These are phyloP conservation scores for Stemphylium lycopersici DNA, from an alignment of 2,329 filamentous ascomycete species.

Conservation along the genomic window DNA sequence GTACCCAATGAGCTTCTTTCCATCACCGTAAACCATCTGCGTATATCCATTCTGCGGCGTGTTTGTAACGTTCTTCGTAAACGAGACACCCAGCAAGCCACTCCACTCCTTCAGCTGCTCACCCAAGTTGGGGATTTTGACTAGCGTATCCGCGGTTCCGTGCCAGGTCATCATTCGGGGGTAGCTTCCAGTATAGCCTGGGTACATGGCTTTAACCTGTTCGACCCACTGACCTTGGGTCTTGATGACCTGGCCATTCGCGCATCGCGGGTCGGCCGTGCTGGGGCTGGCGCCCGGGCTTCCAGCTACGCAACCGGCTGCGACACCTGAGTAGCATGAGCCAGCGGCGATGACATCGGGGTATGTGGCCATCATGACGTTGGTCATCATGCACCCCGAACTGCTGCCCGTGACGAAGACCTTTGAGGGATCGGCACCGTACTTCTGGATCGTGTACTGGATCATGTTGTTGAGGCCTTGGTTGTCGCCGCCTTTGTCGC, in stretches of 20 bases:
- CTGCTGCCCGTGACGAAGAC: conserved; percentile 48
- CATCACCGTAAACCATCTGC: conserved; percentile 36
- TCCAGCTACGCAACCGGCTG: conserved; percentile 39
- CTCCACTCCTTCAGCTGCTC: conserved; percentile 42
- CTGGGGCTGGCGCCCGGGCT: conserved; percentile 50
- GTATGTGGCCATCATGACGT: conserved; percentile 38
- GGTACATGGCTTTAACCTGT: conserved; percentile 44
- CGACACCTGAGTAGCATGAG: conserved; percentile 34
- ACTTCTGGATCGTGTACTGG: conserved; percentile 58
- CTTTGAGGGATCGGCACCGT: conserved; percentile 57
- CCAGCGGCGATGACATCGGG: conserved; percentile 37
- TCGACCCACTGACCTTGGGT: conserved; percentile 38
- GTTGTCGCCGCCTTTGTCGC: conserved; percentile 63
- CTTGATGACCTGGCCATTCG: conserved; percentile 26
- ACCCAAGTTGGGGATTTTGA: conserved; percentile 32
- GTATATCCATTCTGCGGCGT: conserved; percentile 33
- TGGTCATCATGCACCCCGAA: conserved; percentile 43
- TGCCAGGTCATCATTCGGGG: conserved; percentile 48
- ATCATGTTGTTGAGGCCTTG: conserved; percentile 65
- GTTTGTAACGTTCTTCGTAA: conserved; percentile 25
- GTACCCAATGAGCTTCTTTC: conserved; percentile 33
- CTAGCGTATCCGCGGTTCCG: conserved; percentile 43
- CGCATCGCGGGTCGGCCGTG: conserved; percentile 27
- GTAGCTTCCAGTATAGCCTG: conserved; percentile 44
- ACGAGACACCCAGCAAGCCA: conserved; percentile 26